phyloP scores from a whole-genome alignment of 805 yeast genomes.

The Hanseniaspora thailandica region DNA sequence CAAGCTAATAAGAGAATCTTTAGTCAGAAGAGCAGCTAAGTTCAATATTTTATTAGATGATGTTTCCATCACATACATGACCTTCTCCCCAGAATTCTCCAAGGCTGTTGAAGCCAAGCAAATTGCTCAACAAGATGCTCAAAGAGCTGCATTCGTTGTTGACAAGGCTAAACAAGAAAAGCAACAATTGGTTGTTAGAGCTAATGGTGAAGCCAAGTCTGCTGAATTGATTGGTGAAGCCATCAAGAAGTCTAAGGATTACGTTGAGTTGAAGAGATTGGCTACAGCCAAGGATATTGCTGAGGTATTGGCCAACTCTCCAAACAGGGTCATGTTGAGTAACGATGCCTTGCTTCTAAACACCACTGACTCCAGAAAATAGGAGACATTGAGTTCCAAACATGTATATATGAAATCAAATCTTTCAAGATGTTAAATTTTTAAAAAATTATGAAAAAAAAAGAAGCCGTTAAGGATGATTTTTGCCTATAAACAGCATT shows the following conservation, averaged over 20 bases:
- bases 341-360: slow-evolving; percentile 84
- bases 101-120: slow-evolving; percentile 97
- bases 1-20: slow-evolving; percentile 76
- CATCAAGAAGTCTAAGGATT: slow-evolving; percentile 88
- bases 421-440: no score
- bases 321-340: slow-evolving; percentile 83
- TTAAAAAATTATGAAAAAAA: no score
- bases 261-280: slow-evolving; percentile 89
- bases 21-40: slow-evolving; percentile 80
- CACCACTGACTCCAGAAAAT: slow-evolving; percentile 62
- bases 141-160: slow-evolving; percentile 92
- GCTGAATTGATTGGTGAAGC: slow-evolving; percentile 99
- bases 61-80: slow-evolving; percentile 92
- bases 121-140: slow-evolving; percentile 98
- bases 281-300: slow-evolving; percentile 98
- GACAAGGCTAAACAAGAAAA: slow-evolving; percentile 97
- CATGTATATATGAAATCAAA: background rate
- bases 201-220: slow-evolving; percentile 96
- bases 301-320: slow-evolving; percentile 66
- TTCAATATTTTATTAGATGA: slow-evolving; percentile 85
- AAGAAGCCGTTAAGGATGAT: no score
- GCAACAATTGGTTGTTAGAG: slow-evolving; percentile 91
- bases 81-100: slow-evolving; percentile 95
- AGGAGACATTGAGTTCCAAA: background rate
- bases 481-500: background rate